Evolutionary conservation across 805 yeast genomes (phyloP).

Genomic region (Saturnispora saitoi): DNA sequence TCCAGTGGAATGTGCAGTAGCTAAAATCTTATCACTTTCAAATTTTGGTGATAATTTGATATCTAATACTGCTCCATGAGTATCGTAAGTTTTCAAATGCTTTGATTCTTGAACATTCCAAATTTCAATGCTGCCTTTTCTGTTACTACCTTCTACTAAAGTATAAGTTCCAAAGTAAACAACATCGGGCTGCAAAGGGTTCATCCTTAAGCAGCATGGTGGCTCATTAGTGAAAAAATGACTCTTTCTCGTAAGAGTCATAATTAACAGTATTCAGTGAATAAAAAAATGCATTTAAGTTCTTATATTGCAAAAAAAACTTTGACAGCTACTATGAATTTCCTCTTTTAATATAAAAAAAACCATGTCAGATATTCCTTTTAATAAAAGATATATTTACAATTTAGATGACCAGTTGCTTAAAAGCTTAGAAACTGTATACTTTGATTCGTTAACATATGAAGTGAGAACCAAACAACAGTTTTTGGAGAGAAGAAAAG

Average conservation of each 20-base stretch:
- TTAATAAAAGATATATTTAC: constrained; percentile 40
- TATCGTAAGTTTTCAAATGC: constrained; percentile 19
- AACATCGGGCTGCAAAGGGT: constrained; percentile 38
- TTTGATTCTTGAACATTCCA: constrained; percentile 17
- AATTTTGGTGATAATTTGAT: constrained; percentile 49
- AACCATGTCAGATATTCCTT: constrained; percentile 9
- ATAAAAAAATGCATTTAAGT: no score
- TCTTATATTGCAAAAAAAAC: not conserved
- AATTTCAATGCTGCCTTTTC: constrained; percentile 56
- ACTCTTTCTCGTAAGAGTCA: constrained; percentile 20
- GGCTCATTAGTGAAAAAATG: constrained; percentile 48
- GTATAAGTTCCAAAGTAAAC: constrained; percentile 76
- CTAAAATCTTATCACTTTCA: constrained; percentile 30
- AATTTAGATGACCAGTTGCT: constrained; percentile 34
- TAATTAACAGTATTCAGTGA: not conserved
- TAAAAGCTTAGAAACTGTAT: constrained; percentile 41
- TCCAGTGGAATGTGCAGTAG: constrained; percentile 79
- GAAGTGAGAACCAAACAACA: constrained; percentile 21
- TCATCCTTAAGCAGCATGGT: constrained; percentile 71
- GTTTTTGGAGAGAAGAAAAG: constrained; percentile 14
- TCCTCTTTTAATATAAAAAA: not conserved
- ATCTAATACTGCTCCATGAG: constrained; percentile 68
- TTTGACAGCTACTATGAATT: not conserved
- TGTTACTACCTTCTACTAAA: constrained; percentile 46
- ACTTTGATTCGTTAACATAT: constrained; percentile 44